Percentiles rank a stretch among this genome's conserved stretches.
phyloP scores from a whole-genome alignment of 2,329 filamentous ascomycete genomes.

The Aaosphaeria arxii region DNA sequence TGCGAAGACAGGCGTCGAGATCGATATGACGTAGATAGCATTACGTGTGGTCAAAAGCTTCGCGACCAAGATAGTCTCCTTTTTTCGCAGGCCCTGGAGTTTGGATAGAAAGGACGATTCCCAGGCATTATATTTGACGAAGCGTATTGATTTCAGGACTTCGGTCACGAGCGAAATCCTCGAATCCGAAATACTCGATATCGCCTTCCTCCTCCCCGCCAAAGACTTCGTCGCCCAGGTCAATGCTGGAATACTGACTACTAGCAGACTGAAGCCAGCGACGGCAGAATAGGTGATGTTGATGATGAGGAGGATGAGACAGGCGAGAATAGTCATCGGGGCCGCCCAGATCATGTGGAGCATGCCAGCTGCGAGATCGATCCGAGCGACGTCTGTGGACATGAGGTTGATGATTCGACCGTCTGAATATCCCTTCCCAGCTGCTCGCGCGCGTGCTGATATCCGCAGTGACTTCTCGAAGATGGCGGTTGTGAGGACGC shows the following conservation, averaged over 20 bases:
- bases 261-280: background rate
- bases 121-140: background rate
- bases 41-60: background rate
- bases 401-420: background rate
- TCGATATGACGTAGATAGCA: background rate
- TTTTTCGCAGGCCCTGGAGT: background rate
- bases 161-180: background rate
- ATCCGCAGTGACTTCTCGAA: background rate
- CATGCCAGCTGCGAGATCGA: background rate
- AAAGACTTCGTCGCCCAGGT: background rate
- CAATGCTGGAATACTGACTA: background rate
- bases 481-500: background rate
- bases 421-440: background rate
- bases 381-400: background rate
- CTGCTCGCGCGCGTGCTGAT: background rate
- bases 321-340: background rate
- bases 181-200: background rate
- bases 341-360: background rate
- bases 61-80: background rate
- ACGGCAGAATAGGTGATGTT: background rate
- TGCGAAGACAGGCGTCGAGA: background rate
- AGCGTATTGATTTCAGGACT: background rate
- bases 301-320: background rate
- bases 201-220: background rate
- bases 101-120: background rate